Evolutionary conservation across 2,329 filamentous ascomycete species (phyloP).

Genomic region (Claviceps lovelessii): DNA sequence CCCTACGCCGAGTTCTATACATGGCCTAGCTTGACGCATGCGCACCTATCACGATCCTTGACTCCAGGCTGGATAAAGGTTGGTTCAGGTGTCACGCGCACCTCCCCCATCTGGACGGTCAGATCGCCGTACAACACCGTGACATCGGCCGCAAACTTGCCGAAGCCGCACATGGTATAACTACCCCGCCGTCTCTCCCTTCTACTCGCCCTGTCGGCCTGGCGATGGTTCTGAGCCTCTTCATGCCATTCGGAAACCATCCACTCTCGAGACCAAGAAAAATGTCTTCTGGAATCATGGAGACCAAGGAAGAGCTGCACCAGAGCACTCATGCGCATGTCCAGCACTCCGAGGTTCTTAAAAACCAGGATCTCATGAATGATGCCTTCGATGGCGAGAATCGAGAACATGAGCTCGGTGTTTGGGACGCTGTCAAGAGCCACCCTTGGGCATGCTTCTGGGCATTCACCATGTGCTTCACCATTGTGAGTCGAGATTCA

Average conservation of each 20-base stretch:
- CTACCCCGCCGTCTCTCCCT: not conserved
- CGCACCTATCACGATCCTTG: constrained; percentile 1
- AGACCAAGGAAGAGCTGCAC: constrained; percentile 2
- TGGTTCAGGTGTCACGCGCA: not conserved
- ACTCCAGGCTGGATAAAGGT: not conserved
- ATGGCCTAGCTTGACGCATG: not conserved
- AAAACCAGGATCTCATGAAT: constrained; percentile 23
- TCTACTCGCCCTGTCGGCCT: not conserved
- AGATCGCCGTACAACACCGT: not conserved
- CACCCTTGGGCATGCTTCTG: constrained; percentile 32
- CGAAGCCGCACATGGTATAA: not conserved
- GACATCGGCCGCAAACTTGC: not conserved
- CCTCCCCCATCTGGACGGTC: not conserved
- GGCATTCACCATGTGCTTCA: constrained; percentile 35
- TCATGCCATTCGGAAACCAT: not conserved
- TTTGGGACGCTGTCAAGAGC: constrained; percentile 22
- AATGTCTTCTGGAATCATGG: constrained; percentile 1
- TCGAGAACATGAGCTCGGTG: constrained; percentile 25
- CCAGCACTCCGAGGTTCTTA: constrained; percentile 20
- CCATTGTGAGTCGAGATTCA: constrained; percentile 25
- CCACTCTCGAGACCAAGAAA: not conserved
- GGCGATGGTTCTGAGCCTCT: not conserved
- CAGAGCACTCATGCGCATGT: constrained; percentile 11
- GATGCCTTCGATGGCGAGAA: constrained; percentile 29
- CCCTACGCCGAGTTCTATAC: not conserved